A percentile compares a stretch with the other conserved stretches of the same genome.
Conservation (phyloP, 2,329 filamentous ascomycete species). For the Tolypocladium nubicola region DNA sequence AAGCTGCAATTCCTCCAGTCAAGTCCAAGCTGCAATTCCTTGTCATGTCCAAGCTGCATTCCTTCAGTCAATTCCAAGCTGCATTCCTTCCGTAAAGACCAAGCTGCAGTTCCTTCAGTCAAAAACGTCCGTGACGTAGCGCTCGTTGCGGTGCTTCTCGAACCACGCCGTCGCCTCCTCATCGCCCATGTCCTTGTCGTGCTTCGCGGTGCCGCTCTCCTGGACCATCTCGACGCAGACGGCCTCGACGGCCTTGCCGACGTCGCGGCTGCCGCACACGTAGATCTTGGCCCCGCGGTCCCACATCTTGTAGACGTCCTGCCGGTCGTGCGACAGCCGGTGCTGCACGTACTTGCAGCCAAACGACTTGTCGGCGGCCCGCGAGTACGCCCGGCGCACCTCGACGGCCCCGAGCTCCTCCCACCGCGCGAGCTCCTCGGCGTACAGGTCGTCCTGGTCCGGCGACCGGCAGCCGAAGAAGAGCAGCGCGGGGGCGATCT, state of each 20-base stretch:
- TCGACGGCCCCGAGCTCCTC: conserved; percentile 47
- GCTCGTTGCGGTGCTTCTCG: conserved; percentile 38
- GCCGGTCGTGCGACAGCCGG: conserved; percentile 23
- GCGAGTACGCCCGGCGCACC: conserved; percentile 49
- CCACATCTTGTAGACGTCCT: conserved; percentile 28
- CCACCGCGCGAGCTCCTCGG: conserved; percentile 49
- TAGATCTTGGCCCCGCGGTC: conserved; percentile 42
- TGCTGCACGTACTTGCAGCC: conserved; percentile 41
- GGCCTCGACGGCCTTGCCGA: conserved; percentile 37
- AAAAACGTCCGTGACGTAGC: conserved; percentile 53
- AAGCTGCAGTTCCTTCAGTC: conserved; percentile 23
- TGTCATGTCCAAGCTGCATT: background rate
- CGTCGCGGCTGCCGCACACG: conserved; percentile 49
- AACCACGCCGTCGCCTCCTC: conserved; percentile 36
- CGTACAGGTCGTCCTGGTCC: conserved; percentile 48
- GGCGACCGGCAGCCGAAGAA: conserved; percentile 53
- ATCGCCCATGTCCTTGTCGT: conserved; percentile 17
- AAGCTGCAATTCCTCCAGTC: background rate
- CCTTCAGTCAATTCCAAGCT: too few species aligned
- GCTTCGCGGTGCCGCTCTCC: conserved; percentile 14
- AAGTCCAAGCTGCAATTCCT: too few species aligned
- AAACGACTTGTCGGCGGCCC: conserved; percentile 25
- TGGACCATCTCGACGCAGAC: conserved; percentile 24
- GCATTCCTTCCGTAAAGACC: too few species aligned
- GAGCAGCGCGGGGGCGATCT: conserved; percentile 49